Percentiles rank a stretch among this genome's conserved stretches.
Evolutionary conservation across 2,329 filamentous ascomycete genomes (phyloP).

Genomic region (Uncinocarpus reesii): DNA sequence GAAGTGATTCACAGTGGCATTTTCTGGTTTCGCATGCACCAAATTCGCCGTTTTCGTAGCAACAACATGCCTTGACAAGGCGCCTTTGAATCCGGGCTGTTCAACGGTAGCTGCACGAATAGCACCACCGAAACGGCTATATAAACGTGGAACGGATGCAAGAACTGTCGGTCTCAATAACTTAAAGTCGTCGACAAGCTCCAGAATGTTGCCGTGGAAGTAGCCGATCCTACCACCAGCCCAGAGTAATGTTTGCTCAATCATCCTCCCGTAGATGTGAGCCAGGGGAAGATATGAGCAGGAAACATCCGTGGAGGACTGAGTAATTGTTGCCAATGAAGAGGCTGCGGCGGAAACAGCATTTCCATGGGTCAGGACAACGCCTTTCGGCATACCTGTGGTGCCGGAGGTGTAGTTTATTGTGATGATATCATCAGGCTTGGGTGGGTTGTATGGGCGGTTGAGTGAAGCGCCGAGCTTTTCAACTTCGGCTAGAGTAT

Average conservation of each 20-base stretch:
- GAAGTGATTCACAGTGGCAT: constrained; percentile 54
- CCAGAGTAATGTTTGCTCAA: constrained; percentile 65
- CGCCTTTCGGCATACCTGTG: constrained; percentile 54
- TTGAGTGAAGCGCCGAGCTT: constrained; percentile 62
- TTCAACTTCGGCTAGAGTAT: constrained; percentile 72
- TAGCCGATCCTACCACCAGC: constrained; percentile 71
- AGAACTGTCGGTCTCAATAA: constrained; percentile 71
- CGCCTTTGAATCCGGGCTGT: constrained; percentile 66
- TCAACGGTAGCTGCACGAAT: constrained; percentile 72
- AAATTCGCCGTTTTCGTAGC: constrained; percentile 69
- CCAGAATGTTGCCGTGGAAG: constrained; percentile 83
- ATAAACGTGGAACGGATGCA: constrained; percentile 81
- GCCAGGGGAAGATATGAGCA: constrained; percentile 87
- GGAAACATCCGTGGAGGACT: constrained; percentile 51
- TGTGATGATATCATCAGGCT: constrained; percentile 67
- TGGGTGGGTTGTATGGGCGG: constrained; percentile 59
- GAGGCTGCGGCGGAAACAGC: constrained; percentile 62
- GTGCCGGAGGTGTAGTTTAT: constrained; percentile 58
- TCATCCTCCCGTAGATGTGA: constrained; percentile 82
- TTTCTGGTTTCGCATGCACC: constrained; percentile 54
- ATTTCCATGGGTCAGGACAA: constrained; percentile 65
- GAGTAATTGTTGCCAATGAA: constrained; percentile 46
- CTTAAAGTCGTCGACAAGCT: constrained; percentile 85
- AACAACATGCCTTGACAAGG: constrained; percentile 69
- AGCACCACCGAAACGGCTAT: constrained; percentile 76